Percentiles rank a stretch among this genome's conserved stretches.
Conservation (phyloP, 257 asterid species). For the Dorcoceras hygrometricum region DNA sequence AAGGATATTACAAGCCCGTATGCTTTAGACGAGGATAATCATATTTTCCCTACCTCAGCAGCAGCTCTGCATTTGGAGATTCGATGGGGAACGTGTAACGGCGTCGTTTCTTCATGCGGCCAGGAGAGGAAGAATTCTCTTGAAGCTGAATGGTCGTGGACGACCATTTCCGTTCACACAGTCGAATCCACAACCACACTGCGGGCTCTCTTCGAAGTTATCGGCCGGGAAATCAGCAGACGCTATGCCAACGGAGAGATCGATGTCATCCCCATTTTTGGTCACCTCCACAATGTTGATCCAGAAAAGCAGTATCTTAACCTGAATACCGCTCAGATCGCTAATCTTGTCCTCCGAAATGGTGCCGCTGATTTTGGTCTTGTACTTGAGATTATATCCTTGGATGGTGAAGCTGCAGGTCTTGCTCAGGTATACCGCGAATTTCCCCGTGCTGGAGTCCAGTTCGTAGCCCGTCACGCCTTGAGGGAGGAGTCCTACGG, state of each 20-base stretch:
- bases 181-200: slow-evolving; percentile 81
- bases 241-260: slow-evolving; percentile 64
- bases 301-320: slow-evolving; percentile 63
- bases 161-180: slow-evolving; percentile 16
- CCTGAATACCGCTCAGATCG: slow-evolving; percentile 62
- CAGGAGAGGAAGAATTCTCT: slow-evolving; percentile 16
- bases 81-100: background rate
- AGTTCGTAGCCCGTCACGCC: slow-evolving; percentile 69
- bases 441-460: slow-evolving; percentile 63
- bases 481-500: slow-evolving; percentile 66
- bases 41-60: too few species aligned
- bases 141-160: slow-evolving; percentile 14
- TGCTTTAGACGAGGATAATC: too few species aligned
- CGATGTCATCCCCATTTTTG: slow-evolving; percentile 36
- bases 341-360: slow-evolving; percentile 37
- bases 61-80: background rate
- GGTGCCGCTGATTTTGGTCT: slow-evolving; percentile 54
- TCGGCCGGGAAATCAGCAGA: slow-evolving; percentile 59
- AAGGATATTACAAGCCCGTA: too few species aligned
- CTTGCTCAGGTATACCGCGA: slow-evolving; percentile 44
- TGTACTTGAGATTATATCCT: slow-evolving; percentile 59
- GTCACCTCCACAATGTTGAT: slow-evolving; percentile 54
- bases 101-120: background rate
- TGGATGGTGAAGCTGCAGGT: slow-evolving; percentile 58
- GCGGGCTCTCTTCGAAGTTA: slow-evolving; percentile 61